Evolutionary conservation across 108 stramenopile species (phyloP), one percentile per base, ranked within the genome.

Genomic region (Skeletonema potamos): DNA sequence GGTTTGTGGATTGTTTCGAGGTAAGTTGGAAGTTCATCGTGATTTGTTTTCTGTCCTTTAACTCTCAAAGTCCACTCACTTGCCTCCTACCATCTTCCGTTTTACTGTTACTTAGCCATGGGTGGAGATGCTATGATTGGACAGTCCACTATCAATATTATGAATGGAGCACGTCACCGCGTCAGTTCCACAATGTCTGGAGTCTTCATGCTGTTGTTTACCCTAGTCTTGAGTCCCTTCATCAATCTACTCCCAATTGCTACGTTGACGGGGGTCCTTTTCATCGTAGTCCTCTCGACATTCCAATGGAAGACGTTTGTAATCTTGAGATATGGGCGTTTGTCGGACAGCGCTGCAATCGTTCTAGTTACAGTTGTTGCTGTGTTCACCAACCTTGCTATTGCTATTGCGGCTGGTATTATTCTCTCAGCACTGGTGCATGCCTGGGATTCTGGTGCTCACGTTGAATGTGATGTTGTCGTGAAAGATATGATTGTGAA

Each of bases 91-190:
- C n/a, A n/a, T n/a, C n/a, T n/a, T n/a, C n/a, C n/a, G n/a, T n/a
- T n/a, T 34, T 7, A 22, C 17, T 28, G 4, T 18, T 54, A 7
- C 46, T 12, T 12, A 43, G 84, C 83, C 55, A 84, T 86, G 85
- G 85, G 85, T 7, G 85, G 85, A 66, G 82, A 84, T 72, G 80
- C 85, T 37, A 86, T 83, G 82, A 86, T 86, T 70, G 85, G 85
- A 39, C 85, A 86, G 66, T 86, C 85, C 1, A 86, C 82, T 20
- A 86, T 86, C 61, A 86, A 86, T 55, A 79, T 86, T 48, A 81
- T 81, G 73, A 86, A 83, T 66, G 85, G 85, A 18, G 85, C 79
- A 9, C 78, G 85, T 51, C 79, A 81, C 57, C 62, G 85, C 6
- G 70, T 86, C 10, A 64, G 61, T 43, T 81, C 79, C 24, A 84